Evolutionary conservation across 495 filamentous ascomycete genomes (phyloP).

Genomic region (Niebla homalea): DNA sequence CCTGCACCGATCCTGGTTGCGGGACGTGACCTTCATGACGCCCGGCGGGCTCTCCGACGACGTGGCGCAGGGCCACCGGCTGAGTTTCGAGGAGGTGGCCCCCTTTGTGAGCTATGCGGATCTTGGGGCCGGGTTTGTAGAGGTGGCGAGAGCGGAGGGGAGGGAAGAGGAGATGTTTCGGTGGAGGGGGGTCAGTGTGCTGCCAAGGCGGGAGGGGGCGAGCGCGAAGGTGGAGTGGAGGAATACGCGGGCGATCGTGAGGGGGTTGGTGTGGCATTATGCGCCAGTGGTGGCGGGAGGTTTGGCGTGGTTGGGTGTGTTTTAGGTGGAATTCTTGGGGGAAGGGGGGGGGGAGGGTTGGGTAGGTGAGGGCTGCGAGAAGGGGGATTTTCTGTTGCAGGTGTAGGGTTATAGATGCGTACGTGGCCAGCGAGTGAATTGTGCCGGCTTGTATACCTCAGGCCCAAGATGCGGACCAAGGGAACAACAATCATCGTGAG

Average conservation of each 20-base stretch:
- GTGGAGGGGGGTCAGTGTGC: constrained; percentile 25
- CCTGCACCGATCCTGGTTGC: constrained; percentile 23
- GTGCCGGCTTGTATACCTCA: no score
- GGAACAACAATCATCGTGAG: no score
- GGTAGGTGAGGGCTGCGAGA: no score
- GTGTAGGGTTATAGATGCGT: no score
- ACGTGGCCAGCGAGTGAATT: no score
- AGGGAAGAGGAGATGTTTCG: constrained; percentile 17
- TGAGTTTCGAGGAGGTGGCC: constrained; percentile 24
- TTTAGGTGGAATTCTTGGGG: background rate
- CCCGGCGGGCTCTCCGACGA: constrained; percentile 29
- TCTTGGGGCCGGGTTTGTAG: constrained; percentile 34
- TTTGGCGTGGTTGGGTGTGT: background rate
- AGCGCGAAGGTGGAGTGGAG: constrained; percentile 15
- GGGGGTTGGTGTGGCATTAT: constrained; percentile 14
- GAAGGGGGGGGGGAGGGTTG: no score
- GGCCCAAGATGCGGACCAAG: no score
- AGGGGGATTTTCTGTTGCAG: no score
- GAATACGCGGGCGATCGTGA: constrained; percentile 11
- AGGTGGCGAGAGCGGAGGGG: constrained; percentile 27
- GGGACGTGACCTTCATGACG: constrained; percentile 28
- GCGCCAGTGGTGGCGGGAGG: background rate
- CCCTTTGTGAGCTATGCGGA: constrained; percentile 30
- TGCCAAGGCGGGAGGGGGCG: constrained; percentile 9
- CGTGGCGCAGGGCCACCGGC: constrained; percentile 20